Conservation (phyloP, 2,329 filamentous ascomycete genomes). For the Colletotrichum lentis region DNA sequence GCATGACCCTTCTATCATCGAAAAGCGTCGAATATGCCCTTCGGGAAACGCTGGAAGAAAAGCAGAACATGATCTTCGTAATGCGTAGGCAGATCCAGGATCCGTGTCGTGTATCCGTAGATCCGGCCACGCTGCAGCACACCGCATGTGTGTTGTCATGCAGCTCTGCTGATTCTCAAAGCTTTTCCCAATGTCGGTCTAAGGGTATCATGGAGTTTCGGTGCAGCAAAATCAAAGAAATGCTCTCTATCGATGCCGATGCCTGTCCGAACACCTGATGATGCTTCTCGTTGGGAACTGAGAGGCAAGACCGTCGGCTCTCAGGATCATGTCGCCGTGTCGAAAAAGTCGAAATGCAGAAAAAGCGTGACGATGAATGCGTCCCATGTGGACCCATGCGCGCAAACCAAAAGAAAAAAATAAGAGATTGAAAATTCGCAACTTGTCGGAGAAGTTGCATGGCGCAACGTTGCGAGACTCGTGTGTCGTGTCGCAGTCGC, state of each 20-base stretch:
- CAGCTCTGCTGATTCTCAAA: slow-evolving; percentile 42
- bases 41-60: slow-evolving; percentile 46
- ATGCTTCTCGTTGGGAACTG: slow-evolving; percentile 45
- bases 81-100: slow-evolving; percentile 39
- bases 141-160: slow-evolving; percentile 37
- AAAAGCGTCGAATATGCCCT: slow-evolving; percentile 49
- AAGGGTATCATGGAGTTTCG: slow-evolving; percentile 44
- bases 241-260: slow-evolving; percentile 42
- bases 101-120: slow-evolving; percentile 35
- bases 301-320: slow-evolving; percentile 43
- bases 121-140: slow-evolving; percentile 36
- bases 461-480: slow-evolving; percentile 11
- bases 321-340: slow-evolving; percentile 50
- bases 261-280: slow-evolving; percentile 48
- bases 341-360: slow-evolving; percentile 42
- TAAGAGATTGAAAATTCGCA: slow-evolving; percentile 46
- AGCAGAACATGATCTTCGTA: slow-evolving; percentile 48
- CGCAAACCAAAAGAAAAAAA: slow-evolving; percentile 35
- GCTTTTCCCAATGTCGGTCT: slow-evolving; percentile 42
- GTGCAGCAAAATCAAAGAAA: slow-evolving; percentile 41
- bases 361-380: slow-evolving; percentile 43
- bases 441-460: slow-evolving; percentile 41
- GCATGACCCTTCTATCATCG: slow-evolving; percentile 50
- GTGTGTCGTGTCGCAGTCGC: slow-evolving; percentile 11
- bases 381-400: slow-evolving; percentile 36